phyloP scores from a whole-genome alignment of 768 basidiomycete species.

The Hygrophorus pudorinus region DNA sequence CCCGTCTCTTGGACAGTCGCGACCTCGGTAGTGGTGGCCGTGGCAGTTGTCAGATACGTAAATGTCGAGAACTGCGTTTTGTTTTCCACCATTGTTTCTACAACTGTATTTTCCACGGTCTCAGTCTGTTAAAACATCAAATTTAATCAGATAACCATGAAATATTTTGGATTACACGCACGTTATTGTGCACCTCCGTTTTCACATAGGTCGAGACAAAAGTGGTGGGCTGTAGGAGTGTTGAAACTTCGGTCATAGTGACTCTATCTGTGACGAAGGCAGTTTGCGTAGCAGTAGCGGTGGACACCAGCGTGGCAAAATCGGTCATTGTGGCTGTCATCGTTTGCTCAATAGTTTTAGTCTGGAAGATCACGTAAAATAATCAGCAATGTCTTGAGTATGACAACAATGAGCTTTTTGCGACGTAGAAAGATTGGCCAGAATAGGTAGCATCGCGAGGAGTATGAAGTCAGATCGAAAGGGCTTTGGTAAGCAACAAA shows the following conservation, averaged over 20 bases:
- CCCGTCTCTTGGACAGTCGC: slow-evolving; percentile 34
- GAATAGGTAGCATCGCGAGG: no score
- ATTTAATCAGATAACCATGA: slow-evolving; percentile 7
- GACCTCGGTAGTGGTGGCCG: not conserved
- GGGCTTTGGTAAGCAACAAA: no score
- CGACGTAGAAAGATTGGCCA: no score
- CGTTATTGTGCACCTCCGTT: slow-evolving; percentile 48
- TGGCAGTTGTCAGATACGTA: slow-evolving; percentile 8
- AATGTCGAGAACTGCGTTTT: not conserved
- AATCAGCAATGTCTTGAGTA: no score
- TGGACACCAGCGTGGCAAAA: slow-evolving; percentile 41
- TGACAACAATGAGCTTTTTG: no score
- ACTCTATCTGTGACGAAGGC: slow-evolving; percentile 28
- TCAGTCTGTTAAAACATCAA: not conserved
- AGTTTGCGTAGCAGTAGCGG: slow-evolving; percentile 36
- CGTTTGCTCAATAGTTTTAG: slow-evolving; percentile 49
- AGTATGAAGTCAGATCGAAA: no score
- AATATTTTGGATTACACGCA: slow-evolving; percentile 18
- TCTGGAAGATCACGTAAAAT: slow-evolving; percentile 24
- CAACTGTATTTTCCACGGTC: no score
- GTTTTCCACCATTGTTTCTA: no score
- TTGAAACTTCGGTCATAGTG: slow-evolving; percentile 28
- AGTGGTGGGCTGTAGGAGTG: slow-evolving; percentile 39
- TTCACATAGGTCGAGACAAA: slow-evolving; percentile 40
- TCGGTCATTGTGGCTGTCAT: slow-evolving; percentile 42